phyloP scores from a whole-genome alignment of 352 stramenopile genomes.

The Globisporangium perplexum region DNA sequence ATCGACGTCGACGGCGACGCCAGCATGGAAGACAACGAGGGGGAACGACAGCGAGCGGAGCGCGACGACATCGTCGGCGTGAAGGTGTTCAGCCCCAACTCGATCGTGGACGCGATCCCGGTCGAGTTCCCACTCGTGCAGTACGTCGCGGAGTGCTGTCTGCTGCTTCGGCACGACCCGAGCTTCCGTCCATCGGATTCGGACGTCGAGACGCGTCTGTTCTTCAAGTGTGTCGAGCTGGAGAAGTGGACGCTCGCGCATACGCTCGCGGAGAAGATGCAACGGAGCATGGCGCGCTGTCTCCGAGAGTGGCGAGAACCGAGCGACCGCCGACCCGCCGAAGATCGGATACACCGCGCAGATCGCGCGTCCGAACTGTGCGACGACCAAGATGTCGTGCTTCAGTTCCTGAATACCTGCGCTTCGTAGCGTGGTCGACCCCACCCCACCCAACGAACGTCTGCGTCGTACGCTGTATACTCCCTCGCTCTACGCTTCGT shows the following conservation, averaged over 20 bases:
- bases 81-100: background rate
- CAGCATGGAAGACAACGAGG: background rate
- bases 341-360: background rate
- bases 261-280: conserved; percentile 21
- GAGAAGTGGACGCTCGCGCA: conserved; percentile 21
- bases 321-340: background rate
- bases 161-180: background rate
- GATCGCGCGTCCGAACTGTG: too few relatives aligned
- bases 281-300: conserved; percentile 7
- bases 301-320: background rate
- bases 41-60: background rate
- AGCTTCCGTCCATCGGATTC: background rate
- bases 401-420: conserved; percentile 12
- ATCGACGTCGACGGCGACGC: background rate
- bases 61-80: background rate
- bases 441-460: too few relatives aligned
- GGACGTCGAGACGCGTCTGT: conserved; percentile 18
- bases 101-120: conserved; percentile 8
- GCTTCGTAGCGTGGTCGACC: conserved; percentile 1
- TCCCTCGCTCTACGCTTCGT: conserved; percentile 1
- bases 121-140: conserved; percentile 12
- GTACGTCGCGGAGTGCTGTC: conserved; percentile 15
- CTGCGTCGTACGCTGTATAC: background rate
- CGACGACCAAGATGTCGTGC: conserved; percentile 3
- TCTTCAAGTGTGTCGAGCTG: conserved; percentile 17